Percentiles rank a stretch among this genome's conserved stretches.
These are phyloP conservation scores for Leptographium wingfieldii DNA, from an alignment of 2,329 filamentous ascomycete genomes.

Conservation along the genomic window DNA sequence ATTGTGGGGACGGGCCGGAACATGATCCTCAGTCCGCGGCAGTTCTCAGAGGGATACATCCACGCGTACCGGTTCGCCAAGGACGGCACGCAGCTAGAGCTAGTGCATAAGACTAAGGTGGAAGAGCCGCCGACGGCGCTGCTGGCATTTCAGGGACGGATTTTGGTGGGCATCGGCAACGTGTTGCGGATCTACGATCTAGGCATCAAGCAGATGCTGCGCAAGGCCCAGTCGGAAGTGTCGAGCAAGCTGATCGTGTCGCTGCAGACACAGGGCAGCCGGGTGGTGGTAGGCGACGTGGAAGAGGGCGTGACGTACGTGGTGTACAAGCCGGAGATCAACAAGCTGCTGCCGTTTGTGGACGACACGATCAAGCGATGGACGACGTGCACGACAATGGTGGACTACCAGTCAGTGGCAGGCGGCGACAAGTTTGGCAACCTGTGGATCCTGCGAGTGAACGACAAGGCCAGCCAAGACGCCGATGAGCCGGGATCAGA, in stretches of 20 bases:
- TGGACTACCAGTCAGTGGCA: conserved; percentile 92
- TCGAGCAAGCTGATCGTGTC: conserved; percentile 75
- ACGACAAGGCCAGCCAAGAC: conserved; percentile 73
- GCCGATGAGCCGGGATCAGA: conserved; percentile 87
- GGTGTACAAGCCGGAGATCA: conserved; percentile 85
- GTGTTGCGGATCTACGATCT: conserved; percentile 82
- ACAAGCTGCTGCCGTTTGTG: conserved; percentile 82
- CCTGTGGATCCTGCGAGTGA: conserved; percentile 81
- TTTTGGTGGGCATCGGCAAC: conserved; percentile 75
- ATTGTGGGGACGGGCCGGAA: conserved; percentile 91
- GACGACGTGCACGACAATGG: conserved; percentile 84
- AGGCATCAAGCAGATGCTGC: conserved; percentile 80
- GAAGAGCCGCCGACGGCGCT: conserved; percentile 85
- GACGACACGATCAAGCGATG: conserved; percentile 84
- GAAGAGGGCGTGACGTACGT: conserved; percentile 86
- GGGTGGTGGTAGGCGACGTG: conserved; percentile 85
- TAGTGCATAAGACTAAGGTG: conserved; percentile 92
- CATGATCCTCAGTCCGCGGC: conserved; percentile 64
- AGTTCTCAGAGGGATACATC: conserved; percentile 68
- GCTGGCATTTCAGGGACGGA: conserved; percentile 79
- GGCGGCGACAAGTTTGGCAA: conserved; percentile 98
- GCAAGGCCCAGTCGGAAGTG: conserved; percentile 76
- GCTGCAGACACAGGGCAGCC: conserved; percentile 78
- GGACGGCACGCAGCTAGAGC: conserved; percentile 76
- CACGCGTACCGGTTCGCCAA: conserved; percentile 87